phyloP scores from a whole-genome alignment of 179 eudicot genomes.

The Silene vulgaris region DNA sequence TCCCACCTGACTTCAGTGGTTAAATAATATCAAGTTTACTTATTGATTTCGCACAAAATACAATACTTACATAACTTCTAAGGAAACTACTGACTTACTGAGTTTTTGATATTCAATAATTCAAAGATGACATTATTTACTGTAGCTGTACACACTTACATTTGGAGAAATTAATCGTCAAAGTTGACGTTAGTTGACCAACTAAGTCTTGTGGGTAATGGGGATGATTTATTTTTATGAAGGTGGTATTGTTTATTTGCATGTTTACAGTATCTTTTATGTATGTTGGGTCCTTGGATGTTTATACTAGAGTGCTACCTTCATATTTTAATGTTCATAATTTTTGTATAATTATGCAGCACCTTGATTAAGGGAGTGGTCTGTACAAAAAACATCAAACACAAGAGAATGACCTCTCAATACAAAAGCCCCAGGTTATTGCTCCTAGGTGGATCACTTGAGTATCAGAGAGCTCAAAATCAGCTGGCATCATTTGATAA shows the following conservation, averaged over 20 bases:
- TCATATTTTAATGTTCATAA: not conserved
- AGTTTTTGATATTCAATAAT: not conserved
- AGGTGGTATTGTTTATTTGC: not conserved
- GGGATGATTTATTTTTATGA: not conserved
- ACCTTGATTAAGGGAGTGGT: slow-evolving; percentile 77
- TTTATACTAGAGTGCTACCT: not conserved
- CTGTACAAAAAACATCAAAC: slow-evolving; percentile 94
- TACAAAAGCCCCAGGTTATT: slow-evolving; percentile 76
- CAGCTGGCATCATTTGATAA: slow-evolving; percentile 80
- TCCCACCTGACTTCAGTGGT: too few relatives aligned
- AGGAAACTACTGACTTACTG: not conserved
- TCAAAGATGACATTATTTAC: not conserved
- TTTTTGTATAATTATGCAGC: slow-evolving; percentile 44
- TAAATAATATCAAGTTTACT: too few relatives aligned
- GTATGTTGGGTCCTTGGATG: not conserved
- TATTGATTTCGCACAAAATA: too few relatives aligned
- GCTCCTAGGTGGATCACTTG: slow-evolving; percentile 88
- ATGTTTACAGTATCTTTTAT: not conserved
- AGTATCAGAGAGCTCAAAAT: slow-evolving; percentile 77
- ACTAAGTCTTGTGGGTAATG: not conserved
- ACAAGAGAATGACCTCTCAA: slow-evolving; percentile 95
- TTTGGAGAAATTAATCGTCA: not conserved
- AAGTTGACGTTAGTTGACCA: not conserved
- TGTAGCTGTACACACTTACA: not conserved
- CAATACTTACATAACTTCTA: not conserved